Evolutionary conservation across 1,139 yeast species (phyloP), one percentile per base, ranked within the genome.

Genomic region (Yamadazyma songkhlaensis): DNA sequence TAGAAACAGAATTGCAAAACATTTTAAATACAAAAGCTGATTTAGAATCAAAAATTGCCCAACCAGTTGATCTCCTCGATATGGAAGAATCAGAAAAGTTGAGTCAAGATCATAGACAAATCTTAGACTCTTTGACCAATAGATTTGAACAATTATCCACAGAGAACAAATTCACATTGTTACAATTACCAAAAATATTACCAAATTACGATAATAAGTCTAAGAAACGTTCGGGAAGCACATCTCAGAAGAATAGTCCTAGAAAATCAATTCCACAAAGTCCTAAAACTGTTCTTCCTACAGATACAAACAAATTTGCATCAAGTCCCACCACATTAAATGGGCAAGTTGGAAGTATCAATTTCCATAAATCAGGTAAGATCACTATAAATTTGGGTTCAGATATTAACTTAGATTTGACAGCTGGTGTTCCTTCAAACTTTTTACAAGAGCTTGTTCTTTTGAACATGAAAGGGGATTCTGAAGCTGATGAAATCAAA

Each of bases 311-410:
- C 14, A 40, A 40, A 29, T 44, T 17, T 40, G 47, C 50, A 10
- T 39, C 54, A 2, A 32, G 32, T 11, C 40, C 24, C 24, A 45
- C 34, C 24, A 34, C 33, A 9, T 44, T 42, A 45, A 61, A 41
- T 25, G 96, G 96, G 2, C 70, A 71, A 41, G 73, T 87, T 15
- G 97, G 96, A 4, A 71, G 73, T 22, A 54, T 89, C 29, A 77
- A 90, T 42, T 69, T 85, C 37, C 96, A 88, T 57, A 75, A 80
- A 51, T 85, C 95, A 0, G 97, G 97, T 6, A 84, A 77, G 53
- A 62, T 88, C 28, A 72, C 92, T 9, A 76, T 89, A 59, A 76
- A 78, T 43, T 66, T 89, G 38, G 96, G 96, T 8, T 76, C 81
- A 39, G 67, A 63, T 37, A 75, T 80, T 27, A 67, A 72, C 11